Conservation (phyloP, 176 grass and related monocot species). For the Eragrostis nindensis region DNA sequence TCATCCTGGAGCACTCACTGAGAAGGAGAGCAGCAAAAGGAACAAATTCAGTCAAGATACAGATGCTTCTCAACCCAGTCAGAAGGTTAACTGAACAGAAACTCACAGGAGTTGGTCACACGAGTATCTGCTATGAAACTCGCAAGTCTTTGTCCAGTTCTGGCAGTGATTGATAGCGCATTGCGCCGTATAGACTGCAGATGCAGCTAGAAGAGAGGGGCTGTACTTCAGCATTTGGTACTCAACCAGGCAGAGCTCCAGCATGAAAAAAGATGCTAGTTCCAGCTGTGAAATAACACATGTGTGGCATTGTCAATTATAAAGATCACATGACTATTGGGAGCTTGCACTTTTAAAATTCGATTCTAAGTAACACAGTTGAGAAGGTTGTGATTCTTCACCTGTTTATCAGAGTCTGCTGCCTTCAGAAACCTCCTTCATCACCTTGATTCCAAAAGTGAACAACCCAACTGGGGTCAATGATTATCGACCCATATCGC, state of each 20-base stretch:
- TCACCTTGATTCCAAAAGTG: no score
- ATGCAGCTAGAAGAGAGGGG: conserved; percentile 79
- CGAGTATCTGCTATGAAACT: conserved; percentile 74
- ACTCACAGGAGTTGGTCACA: conserved; percentile 84
- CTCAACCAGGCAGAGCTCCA: conserved; percentile 84
- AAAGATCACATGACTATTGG: background rate
- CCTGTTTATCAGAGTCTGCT: conserved; percentile 77
- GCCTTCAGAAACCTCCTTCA: conserved; percentile 93
- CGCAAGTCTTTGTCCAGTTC: conserved; percentile 69
- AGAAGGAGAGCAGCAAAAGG: conserved; percentile 3
- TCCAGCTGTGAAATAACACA: conserved; percentile 62
- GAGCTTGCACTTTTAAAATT: background rate
- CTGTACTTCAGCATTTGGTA: conserved; percentile 80
- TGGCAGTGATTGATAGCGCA: conserved; percentile 64
- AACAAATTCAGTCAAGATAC: background rate
- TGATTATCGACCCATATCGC: no score
- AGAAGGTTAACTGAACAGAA: conserved; percentile 4
- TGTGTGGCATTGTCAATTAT: conserved; percentile 14
- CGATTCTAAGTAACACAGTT: conserved; percentile 3
- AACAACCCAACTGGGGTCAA: no score
- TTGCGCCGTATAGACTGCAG: conserved; percentile 84
- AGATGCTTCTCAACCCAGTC: conserved; percentile 8
- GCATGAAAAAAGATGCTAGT: conserved; percentile 75
- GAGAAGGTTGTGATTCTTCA: conserved; percentile 32
- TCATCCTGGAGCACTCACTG: conserved; percentile 79